Conservation (phyloP, 2,329 filamentous ascomycete genomes). For the Penicillium sp. region DNA sequence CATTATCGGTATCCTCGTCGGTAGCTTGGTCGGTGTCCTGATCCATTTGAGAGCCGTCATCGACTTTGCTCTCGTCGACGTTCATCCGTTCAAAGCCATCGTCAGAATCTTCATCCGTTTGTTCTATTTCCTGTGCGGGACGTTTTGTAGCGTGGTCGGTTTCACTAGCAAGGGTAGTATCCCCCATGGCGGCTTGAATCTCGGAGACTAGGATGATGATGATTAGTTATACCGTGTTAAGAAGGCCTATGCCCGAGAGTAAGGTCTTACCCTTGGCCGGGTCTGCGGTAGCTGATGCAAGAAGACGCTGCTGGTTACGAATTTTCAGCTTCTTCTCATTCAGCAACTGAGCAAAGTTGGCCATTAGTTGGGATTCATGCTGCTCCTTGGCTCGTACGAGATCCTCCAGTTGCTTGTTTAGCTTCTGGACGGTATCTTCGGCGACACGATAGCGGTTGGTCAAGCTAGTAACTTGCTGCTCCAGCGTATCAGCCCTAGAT, state of each 20-base stretch:
- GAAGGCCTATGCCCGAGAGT: not conserved
- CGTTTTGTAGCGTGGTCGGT: conserved; percentile 26
- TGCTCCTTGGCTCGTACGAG: conserved; percentile 53
- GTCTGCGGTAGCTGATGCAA: conserved; percentile 48
- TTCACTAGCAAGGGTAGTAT: conserved; percentile 7
- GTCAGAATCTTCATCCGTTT: conserved; percentile 28
- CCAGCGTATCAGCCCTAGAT: conserved; percentile 40
- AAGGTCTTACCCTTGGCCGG: conserved; percentile 29
- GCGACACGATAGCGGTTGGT: conserved; percentile 41
- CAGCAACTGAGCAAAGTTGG: conserved; percentile 54
- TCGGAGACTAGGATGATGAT: conserved; percentile 22
- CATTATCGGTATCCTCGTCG: conserved; percentile 20
- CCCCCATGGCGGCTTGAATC: conserved; percentile 19
- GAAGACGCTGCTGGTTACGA: conserved; percentile 55
- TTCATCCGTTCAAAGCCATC: conserved; percentile 39
- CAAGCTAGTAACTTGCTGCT: conserved; percentile 40
- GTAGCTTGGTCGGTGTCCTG: conserved; percentile 21
- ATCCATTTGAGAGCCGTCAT: conserved; percentile 10
- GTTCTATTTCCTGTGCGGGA: conserved; percentile 17
- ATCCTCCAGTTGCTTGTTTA: conserved; percentile 54
- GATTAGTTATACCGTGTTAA: not conserved
- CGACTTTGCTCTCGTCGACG: conserved; percentile 20
- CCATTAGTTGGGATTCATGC: conserved; percentile 54
- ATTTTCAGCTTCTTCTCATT: conserved; percentile 64
- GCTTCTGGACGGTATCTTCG: conserved; percentile 47